Percentiles rank a stretch among this genome's conserved stretches.
phyloP scores from a whole-genome alignment of 345 rosid species.

The Crucihimalaya himalaica region DNA sequence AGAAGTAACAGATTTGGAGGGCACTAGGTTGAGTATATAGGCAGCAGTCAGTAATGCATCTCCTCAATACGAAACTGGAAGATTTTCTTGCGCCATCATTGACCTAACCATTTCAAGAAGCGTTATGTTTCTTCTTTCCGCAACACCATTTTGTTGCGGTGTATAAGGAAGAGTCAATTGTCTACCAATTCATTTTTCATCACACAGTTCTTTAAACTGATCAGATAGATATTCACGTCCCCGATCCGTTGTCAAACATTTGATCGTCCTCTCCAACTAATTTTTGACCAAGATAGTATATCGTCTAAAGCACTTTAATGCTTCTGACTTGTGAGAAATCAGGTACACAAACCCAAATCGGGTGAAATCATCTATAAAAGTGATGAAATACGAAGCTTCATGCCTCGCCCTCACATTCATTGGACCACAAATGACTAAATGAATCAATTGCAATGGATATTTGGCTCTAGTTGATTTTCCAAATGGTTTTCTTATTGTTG shows the following conservation, averaged over 20 bases:
- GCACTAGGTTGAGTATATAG: background rate
- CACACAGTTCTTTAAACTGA: background rate
- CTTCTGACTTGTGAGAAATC: background rate
- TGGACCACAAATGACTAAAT: background rate
- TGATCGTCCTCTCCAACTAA: background rate
- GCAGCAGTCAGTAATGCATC: no score
- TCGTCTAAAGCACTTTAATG: background rate
- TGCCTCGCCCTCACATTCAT: background rate
- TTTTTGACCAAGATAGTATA: background rate
- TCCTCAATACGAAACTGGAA: no score
- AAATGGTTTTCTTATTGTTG: background rate
- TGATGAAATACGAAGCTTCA: background rate
- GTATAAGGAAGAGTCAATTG: background rate
- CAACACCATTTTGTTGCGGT: background rate
- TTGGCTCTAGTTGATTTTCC: background rate
- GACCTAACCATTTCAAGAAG: no score
- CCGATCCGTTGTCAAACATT: background rate
- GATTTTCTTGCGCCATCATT: no score
- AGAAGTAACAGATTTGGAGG: conserved; percentile 4
- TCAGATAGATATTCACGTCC: background rate
- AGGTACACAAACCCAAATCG: background rate
- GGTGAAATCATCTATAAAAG: background rate
- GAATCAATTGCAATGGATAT: background rate
- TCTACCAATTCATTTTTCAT: background rate
- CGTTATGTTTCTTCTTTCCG: background rate